A percentile compares a stretch with the other conserved stretches of the same genome.
Conservation (phyloP, 768 basidiomycete species). For the Trametes sanguinea region DNA sequence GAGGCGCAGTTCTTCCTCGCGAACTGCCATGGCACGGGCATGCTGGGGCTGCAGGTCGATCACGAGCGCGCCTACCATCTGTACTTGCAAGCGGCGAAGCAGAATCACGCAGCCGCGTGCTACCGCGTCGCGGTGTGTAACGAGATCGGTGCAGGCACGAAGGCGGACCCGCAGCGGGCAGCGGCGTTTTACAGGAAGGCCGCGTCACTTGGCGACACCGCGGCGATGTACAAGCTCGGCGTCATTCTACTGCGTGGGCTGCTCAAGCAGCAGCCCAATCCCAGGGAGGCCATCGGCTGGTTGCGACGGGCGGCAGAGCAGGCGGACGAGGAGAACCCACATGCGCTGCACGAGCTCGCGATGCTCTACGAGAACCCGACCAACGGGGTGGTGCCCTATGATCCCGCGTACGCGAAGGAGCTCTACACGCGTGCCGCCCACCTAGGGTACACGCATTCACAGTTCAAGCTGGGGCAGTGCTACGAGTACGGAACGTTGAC, state of each 20-base stretch:
- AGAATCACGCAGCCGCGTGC: constrained; percentile 92
- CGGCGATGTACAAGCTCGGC: constrained; percentile 99
- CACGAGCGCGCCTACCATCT: constrained; percentile 98
- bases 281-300: constrained; percentile 93
- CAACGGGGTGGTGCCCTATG: constrained; percentile 69
- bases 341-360: constrained; percentile 95
- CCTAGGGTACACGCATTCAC: constrained; percentile 89
- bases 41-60: constrained; percentile 93
- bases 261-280: constrained; percentile 81
- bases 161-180: constrained; percentile 83
- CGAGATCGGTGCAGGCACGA: constrained; percentile 96
- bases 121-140: constrained; percentile 99
- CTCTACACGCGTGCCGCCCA: constrained; percentile 91
- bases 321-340: constrained; percentile 97
- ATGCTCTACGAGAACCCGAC: constrained; percentile 75
- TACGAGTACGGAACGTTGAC: constrained; percentile 90
- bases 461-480: constrained; percentile 94
- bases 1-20: constrained; percentile 99
- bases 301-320: constrained; percentile 93
- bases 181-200: constrained; percentile 97
- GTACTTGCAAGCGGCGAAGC: constrained; percentile 95
- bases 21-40: constrained; percentile 94
- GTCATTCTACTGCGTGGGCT: constrained; percentile 90
- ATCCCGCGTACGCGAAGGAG: constrained; percentile 80
- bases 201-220: constrained; percentile 92